phyloP scores from a whole-genome alignment of 78 protist genomes.

The Monosiga brevicollis region DNA sequence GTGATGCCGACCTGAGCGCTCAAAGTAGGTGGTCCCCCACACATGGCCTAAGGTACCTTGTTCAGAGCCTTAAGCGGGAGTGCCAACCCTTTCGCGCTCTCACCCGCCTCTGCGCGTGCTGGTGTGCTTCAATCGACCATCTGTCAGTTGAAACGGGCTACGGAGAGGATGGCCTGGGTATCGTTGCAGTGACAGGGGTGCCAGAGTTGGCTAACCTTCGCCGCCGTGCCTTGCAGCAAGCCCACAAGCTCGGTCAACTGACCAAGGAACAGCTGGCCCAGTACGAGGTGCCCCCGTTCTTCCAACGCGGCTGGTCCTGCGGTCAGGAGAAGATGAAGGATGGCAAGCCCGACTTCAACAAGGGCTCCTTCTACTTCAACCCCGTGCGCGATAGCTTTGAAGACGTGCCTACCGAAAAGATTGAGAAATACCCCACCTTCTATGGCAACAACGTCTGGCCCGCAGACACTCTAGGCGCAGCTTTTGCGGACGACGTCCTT shows the following conservation, averaged over 20 bases:
- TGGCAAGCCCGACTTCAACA: conserved; percentile 14
- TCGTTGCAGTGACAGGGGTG: conserved; percentile 19
- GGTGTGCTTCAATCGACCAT: too few relatives aligned
- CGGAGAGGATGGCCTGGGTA: conserved; percentile 33
- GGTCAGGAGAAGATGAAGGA: conserved; percentile 11
- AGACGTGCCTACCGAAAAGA: conserved; percentile 2
- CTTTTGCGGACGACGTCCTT: conserved; percentile 15
- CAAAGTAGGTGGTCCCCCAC: too few relatives aligned
- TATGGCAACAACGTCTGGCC: conserved; percentile 20
- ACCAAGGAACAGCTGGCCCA: background rate
- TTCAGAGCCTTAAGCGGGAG: too few relatives aligned
- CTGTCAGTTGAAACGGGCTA: background rate
- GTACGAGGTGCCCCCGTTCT: conserved; percentile 16
- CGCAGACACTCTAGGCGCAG: conserved; percentile 1
- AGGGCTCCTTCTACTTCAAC: conserved; percentile 30
- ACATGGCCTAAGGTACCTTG: too few relatives aligned
- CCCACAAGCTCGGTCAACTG: conserved; percentile 14
- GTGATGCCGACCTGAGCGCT: too few relatives aligned
- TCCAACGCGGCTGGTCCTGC: conserved; percentile 2
- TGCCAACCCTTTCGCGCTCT: too few relatives aligned
- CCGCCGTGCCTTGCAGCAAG: background rate
- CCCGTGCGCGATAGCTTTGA: conserved; percentile 1
- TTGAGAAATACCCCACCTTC: conserved; percentile 23
- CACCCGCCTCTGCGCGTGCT: too few relatives aligned
- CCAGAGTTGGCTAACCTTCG: conserved; percentile 2